Base-by-base conservation (phyloP, 2,329 filamentous ascomycete species). In the Ophiostoma sp. region DNA sequence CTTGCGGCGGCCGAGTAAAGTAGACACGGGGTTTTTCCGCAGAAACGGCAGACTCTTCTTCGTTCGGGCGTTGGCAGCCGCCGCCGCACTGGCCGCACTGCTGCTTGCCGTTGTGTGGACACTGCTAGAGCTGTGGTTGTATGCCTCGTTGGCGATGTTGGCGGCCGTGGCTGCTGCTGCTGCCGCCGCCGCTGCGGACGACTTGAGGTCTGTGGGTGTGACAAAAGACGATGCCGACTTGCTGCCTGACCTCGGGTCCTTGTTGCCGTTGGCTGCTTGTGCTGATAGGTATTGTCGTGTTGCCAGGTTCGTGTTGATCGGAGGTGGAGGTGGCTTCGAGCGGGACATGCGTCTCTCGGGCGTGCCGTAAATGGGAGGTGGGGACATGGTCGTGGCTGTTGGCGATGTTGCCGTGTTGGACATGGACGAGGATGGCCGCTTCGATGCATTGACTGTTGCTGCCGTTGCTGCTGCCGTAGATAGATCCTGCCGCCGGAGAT, bases 21-120 rank as follows among this genome's bases (percentile, higher is more conserved):
- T 87, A 1, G 89, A 88, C 84, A 89, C 87, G 57, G 87, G 86
- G 72, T 89, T 89, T 77, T 88, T 89, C 9, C 61, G 74, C 28
- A 89, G 80, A 71, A 89, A 89, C 0, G 88, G 87, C 50, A 89
- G 79, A 1, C 87, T 83, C 76, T 88, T 89, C 76, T 85, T 87
- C 36, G 83, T 82, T 76, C 85, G 87, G 0, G 82, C 81, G 7
- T 81, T 79, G 68, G 88, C 86, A 7, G 72, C 31, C 82, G 78
- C 71, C 2, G 45, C 87, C 85, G 69, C 80, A 82, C 25, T 80
- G 76, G 66, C 83, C 76, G 68, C 83, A 12, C 57, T 73, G 64
- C 66, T 61, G 66, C 11, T 57, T 77, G 55, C 33, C 85, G 81
- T 78, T 69, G 87, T 85, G 64, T 80, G 81, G 28, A 79, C 76